Percentiles rank a stretch among this genome's conserved stretches.
phyloP scores from a whole-genome alignment of 1,284 basidiomycete genomes.

The Spongispora temasekensis region DNA sequence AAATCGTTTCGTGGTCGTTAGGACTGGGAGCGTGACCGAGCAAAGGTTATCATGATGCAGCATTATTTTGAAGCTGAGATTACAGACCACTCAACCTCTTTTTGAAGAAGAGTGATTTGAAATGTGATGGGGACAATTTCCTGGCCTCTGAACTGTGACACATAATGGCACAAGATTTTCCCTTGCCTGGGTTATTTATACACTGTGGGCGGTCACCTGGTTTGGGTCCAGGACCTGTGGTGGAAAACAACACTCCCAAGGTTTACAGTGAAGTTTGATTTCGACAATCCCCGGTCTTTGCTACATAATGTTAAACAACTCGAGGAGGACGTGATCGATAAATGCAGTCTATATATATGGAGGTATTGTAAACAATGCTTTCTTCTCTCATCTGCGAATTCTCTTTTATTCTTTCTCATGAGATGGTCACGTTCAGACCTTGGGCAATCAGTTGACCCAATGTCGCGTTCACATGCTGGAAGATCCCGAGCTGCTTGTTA shows the following conservation, averaged over 20 bases:
- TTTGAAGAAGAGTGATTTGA: too few relatives aligned
- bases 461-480: constrained; percentile 25
- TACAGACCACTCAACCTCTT: too few relatives aligned
- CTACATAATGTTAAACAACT: neutral
- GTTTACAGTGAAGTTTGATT: neutral
- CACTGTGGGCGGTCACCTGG: neutral
- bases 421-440: constrained; percentile 24
- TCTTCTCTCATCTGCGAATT: neutral
- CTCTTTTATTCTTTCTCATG: neutral
- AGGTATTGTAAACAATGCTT: neutral
- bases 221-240: neutral
- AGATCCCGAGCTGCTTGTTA: constrained; percentile 20
- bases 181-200: neutral
- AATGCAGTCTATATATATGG: neutral
- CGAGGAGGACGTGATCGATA: neutral
- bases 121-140: too few relatives aligned
- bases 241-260: too few relatives aligned
- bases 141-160: too few relatives aligned
- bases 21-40: constrained; percentile 23
- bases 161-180: too few relatives aligned
- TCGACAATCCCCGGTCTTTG: neutral
- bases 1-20: constrained; percentile 27
- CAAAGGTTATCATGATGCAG: too few relatives aligned
- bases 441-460: constrained; percentile 22
- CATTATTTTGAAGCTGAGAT: too few relatives aligned